Percentiles rank a stretch among this genome's conserved stretches.
These are phyloP conservation scores for Gossypium australe DNA, from an alignment of 345 rosid species.

Conservation along the genomic window DNA sequence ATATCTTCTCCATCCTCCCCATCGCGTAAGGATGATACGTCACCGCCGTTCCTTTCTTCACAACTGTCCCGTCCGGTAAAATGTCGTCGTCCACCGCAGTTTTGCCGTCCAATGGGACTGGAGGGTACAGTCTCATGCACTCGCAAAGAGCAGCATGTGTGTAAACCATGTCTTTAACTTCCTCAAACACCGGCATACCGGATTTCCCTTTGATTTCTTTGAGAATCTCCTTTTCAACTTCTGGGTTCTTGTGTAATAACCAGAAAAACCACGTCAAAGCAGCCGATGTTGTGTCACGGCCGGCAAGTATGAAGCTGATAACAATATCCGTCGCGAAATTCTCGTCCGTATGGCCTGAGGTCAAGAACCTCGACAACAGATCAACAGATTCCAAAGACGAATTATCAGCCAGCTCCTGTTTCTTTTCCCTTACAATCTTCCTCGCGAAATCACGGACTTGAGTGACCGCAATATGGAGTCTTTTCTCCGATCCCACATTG, in stretches of 20 bases:
- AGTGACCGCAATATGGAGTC: slow-evolving; percentile 23
- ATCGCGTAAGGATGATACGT: slow-evolving; percentile 46
- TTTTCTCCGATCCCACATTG: slow-evolving; percentile 33
- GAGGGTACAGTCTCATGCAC: slow-evolving; percentile 54
- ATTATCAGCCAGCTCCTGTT: slow-evolving; percentile 19
- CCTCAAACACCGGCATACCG: slow-evolving; percentile 19
- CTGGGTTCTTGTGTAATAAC: slow-evolving; percentile 29
- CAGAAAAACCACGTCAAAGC: slow-evolving; percentile 65
- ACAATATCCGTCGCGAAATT: slow-evolving; percentile 44
- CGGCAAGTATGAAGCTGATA: slow-evolving; percentile 52
- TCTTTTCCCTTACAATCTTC: slow-evolving; percentile 42
- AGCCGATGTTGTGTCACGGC: slow-evolving; percentile 57
- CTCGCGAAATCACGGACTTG: slow-evolving; percentile 38
- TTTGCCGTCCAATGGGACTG: slow-evolving; percentile 45
- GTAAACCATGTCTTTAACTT: slow-evolving; percentile 51
- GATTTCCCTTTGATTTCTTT: slow-evolving; percentile 35
- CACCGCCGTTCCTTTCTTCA: slow-evolving; percentile 37
- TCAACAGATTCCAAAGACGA: slow-evolving; percentile 28
- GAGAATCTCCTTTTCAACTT: slow-evolving; percentile 26
- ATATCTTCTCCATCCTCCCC: slow-evolving; percentile 39
- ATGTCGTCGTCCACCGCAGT: slow-evolving; percentile 29
- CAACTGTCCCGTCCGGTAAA: slow-evolving; percentile 45
- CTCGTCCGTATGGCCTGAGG: slow-evolving; percentile 43
- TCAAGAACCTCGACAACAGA: slow-evolving; percentile 46
- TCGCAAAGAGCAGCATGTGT: slow-evolving; percentile 52